Evolutionary conservation across 192 early-diverging fungal genomes (phyloP), one percentile per base, ranked within the genome.

Genomic region (Backusella sp.): DNA sequence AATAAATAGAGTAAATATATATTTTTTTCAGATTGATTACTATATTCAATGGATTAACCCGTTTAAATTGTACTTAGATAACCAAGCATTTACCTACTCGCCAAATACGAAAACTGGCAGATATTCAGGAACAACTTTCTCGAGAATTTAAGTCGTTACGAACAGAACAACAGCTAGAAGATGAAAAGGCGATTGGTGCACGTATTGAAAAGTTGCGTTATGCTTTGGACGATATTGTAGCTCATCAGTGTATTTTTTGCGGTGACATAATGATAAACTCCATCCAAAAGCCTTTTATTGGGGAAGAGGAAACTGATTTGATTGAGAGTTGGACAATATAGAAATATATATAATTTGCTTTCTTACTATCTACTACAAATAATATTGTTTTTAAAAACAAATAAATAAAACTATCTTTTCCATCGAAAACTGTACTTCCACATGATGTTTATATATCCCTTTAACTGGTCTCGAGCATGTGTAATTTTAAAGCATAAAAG

Each of bases 241-340:
- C 93, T 12, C 82, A 85, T 14, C 96, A 99, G 80, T 99, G 98
- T 83, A 82, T 94, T 23, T 82, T 97, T 17, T 99, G 98, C 49
- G 95, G 97, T 15, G 97, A 99, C 70, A 80, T 92, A 30, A 98
- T 98, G 92, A 97, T 99, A 72, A 91, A 91, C 70, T 90, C 90
- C 14, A 92, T 97, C 46, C 91, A 92, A 30, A 82, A 90, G 71
- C 92, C 94, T n/a, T 96, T 98, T 74, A 80, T 96, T 15, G 78
- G 82, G 21, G 73, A 71, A 42, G 88, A 90, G 21, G 84, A 90
- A 71, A 73, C 76, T 8, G 85, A 84, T 8, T 67, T 84, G 1
- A 84, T 88, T 21, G 75, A 84, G 68, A 85, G 86, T 9, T 94
- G 92, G 92, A 85, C 83, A 3, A 87, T 93, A 14, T 90, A 87